Evolutionary conservation across 495 filamentous ascomycete genomes (phyloP).

Genomic region (Poronia punctata): DNA sequence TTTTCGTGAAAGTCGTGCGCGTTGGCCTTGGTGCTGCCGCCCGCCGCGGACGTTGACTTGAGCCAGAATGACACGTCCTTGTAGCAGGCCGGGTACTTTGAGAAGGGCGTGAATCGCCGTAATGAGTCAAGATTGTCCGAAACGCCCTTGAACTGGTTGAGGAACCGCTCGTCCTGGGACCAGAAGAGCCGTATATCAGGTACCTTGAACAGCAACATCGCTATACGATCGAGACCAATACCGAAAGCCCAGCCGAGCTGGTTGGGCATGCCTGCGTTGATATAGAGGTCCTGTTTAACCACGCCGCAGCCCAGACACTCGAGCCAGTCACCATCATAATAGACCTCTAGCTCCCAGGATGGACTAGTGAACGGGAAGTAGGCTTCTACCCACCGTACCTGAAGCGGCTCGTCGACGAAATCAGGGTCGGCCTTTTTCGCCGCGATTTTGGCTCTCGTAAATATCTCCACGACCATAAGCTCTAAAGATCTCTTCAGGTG

Average conservation of each 20-base stretch:
- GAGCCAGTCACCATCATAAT: conserved; percentile 91
- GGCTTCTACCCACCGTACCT: conserved; percentile 89
- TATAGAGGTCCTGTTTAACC: conserved; percentile 69
- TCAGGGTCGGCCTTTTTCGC: conserved; percentile 44
- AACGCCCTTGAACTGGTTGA: conserved; percentile 65
- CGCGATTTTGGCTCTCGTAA: conserved; percentile 67
- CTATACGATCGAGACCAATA: conserved; percentile 83
- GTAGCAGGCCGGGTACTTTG: conserved; percentile 77
- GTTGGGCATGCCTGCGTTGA: conserved; percentile 65
- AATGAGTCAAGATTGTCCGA: conserved; percentile 43
- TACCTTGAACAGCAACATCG: conserved; percentile 93
- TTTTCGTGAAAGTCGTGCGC: conserved; percentile 72
- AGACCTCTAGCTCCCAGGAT: conserved; percentile 92
- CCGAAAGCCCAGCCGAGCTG: conserved; percentile 95
- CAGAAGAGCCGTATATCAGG: conserved; percentile 98
- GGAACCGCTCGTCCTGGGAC: conserved; percentile 76
- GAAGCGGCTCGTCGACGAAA: conserved; percentile 57
- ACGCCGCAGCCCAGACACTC: conserved; percentile 94
- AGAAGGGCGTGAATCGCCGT: conserved; percentile 73
- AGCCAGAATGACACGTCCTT: conserved; percentile 97
- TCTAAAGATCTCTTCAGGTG: conserved; percentile 91
- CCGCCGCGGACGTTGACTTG: conserved; percentile 45
- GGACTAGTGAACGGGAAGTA: conserved; percentile 96
- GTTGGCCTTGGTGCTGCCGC: conserved; percentile 40
- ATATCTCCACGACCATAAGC: conserved; percentile 81